Evolutionary conservation across 2,329 filamentous ascomycete genomes (phyloP).

Genomic region (Calycina marina): DNA sequence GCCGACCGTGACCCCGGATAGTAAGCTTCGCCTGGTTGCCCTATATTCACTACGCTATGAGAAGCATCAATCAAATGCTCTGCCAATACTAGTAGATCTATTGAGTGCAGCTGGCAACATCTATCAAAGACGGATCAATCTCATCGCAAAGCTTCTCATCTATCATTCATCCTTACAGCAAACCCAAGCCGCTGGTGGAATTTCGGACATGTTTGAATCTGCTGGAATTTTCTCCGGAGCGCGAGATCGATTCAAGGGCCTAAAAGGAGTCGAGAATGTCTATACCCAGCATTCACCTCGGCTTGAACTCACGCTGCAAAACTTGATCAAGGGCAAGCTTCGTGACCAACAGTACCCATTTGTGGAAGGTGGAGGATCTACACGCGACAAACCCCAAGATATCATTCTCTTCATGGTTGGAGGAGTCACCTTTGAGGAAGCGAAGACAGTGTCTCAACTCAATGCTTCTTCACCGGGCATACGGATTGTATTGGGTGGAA

Average conservation of each 20-base stretch:
- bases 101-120: constrained; percentile 74
- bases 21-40: constrained; percentile 79
- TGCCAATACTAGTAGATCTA: constrained; percentile 76
- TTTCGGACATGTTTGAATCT: constrained; percentile 85
- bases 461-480: constrained; percentile 85
- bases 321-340: constrained; percentile 80
- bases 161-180: constrained; percentile 83
- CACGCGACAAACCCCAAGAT: constrained; percentile 90
- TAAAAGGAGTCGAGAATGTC: constrained; percentile 97
- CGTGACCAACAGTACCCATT: constrained; percentile 86
- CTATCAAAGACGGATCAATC: constrained; percentile 56
- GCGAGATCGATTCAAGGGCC: constrained; percentile 75
- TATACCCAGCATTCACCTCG: constrained; percentile 94
- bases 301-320: constrained; percentile 76
- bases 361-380: constrained; percentile 73
- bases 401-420: constrained; percentile 91
- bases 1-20: constrained; percentile 59
- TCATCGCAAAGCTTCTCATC: constrained; percentile 67
- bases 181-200: constrained; percentile 58
- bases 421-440: constrained; percentile 90
- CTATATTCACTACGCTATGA: constrained; percentile 92
- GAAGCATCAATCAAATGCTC: constrained; percentile 68
- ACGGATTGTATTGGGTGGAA: constrained; percentile 78
- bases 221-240: constrained; percentile 83
- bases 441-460: constrained; percentile 87